Base-by-base conservation (phyloP, 1,284 basidiomycete species). In the Athelia psychrophila region DNA sequence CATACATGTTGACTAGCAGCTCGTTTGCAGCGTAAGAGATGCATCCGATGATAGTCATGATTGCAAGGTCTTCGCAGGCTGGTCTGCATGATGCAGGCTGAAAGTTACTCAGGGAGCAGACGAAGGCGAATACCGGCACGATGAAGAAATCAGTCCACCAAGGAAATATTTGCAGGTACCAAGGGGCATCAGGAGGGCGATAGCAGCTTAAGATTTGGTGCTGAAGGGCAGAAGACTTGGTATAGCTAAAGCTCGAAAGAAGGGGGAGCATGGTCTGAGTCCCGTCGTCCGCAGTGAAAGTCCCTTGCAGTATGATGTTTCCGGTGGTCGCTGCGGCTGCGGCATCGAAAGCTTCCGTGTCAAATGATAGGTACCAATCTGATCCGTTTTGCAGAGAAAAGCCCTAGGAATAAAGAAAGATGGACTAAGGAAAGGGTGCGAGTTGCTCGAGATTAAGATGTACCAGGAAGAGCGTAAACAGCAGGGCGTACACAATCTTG, bases 371-470 rank as follows among this genome's bases (percentile, higher is more conserved):
- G 63, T 86, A 95, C 22, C 94, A 72, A 63, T 95, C 92, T 3
- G 88, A 92, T 33, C 92, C 92, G 54, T 95, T 91, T 56, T 93
- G 88, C 48, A 95, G 78, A 50, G 91, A 91, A 65, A 95, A 95
- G 1, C 92, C 92, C 38, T 42, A 16, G n/a, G n/a, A 12, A 12
- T 10, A 35, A n/a, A 6, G 20, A n/a, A 42, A 6, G 38, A n/a
- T n/a, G 20, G 20, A 16, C n/a, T 5, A 42, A 16, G n/a, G 6
- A 9, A 42, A 9, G 16, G 20, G n/a, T 9, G n/a, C n/a, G n/a
- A 8, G 38, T 42, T 30, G 6, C 6, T 30, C 27, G 20, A n/a
- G n/a, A 6, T 9, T 16, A 16, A 6, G n/a, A n/a, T 16, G 6
- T 42, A 42, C 38, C 62, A 94, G 69, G 67, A 93, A 93, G 18